phyloP scores from a whole-genome alignment of 768 basidiomycete species.

The Trametes coccinea region DNA sequence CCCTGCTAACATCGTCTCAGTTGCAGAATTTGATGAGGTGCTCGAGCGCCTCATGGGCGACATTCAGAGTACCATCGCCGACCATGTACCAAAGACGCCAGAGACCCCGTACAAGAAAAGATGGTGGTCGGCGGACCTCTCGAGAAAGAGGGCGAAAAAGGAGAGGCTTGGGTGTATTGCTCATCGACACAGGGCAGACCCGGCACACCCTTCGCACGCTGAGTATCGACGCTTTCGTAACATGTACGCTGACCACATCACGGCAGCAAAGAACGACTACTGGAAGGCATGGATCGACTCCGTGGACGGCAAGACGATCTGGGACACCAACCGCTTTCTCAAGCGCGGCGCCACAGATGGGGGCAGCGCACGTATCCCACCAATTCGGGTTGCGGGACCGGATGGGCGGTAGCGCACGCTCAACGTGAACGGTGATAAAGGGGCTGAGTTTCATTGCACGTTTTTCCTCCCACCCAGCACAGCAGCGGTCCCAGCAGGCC shows the following conservation, averaged over 20 bases:
- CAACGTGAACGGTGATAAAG: conserved; percentile 18
- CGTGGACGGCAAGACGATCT: conserved; percentile 17
- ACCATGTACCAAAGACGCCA: conserved; percentile 22
- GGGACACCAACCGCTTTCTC: conserved; percentile 24
- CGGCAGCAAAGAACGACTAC: conserved; percentile 24
- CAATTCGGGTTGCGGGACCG: neutral
- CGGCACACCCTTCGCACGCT: conserved; percentile 17
- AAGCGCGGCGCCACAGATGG: conserved; percentile 12
- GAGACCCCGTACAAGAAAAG: conserved; percentile 29
- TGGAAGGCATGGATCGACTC: conserved; percentile 30
- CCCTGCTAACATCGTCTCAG: neutral
- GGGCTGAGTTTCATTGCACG: conserved; percentile 17
- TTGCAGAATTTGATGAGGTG: conserved; percentile 6
- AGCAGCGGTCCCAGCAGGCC: neutral
- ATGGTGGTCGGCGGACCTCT: conserved; percentile 38
- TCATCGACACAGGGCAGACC: conserved; percentile 1
- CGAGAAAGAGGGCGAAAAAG: conserved; percentile 13
- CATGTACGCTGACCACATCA: conserved; percentile 20
- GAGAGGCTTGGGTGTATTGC: conserved; percentile 21
- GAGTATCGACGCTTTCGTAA: conserved; percentile 20
- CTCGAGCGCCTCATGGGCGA: conserved; percentile 18
- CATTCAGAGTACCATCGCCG: conserved; percentile 22
- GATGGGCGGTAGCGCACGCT: neutral
- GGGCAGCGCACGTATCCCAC: conserved; percentile 23
- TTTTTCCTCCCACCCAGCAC: conserved; percentile 34